Percentiles rank a stretch among this genome's conserved stretches.
phyloP scores from a whole-genome alignment of 495 filamentous ascomycete species.

The Neurospora sp. region DNA sequence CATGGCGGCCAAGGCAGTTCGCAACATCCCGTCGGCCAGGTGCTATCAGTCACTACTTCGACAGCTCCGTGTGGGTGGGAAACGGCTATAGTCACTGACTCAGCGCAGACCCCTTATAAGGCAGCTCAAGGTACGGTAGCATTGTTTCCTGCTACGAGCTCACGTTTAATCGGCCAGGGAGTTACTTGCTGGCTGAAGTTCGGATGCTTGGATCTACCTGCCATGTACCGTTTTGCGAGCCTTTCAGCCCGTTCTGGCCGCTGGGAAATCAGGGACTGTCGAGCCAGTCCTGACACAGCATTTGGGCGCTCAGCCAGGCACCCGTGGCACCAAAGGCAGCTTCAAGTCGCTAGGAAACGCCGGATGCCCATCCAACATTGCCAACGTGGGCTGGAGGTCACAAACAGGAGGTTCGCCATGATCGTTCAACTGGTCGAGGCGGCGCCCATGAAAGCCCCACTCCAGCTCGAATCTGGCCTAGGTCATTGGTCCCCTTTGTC shows the following conservation, averaged over 20 bases:
- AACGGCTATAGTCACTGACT: neutral
- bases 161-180: neutral
- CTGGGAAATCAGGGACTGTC: neutral
- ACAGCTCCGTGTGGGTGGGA: neutral
- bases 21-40: neutral
- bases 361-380: neutral
- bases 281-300: constrained; percentile 1
- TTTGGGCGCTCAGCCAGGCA: neutral
- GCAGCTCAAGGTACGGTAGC: neutral
- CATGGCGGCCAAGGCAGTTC: neutral
- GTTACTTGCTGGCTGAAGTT: neutral
- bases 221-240: neutral
- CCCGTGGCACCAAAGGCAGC: neutral
- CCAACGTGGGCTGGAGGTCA: neutral
- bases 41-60: neutral
- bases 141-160: neutral
- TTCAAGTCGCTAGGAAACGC: neutral
- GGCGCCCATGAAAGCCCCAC: neutral
- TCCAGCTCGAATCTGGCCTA: neutral
- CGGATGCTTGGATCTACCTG: neutral
- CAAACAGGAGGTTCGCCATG: neutral
- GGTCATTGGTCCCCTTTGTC: neutral
- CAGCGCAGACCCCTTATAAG: neutral
- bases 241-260: constrained; percentile 4
- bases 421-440: neutral